Percentiles rank a stretch among this genome's conserved stretches.
These are phyloP conservation scores for Aspergillus sp. DNA, from an alignment of 2,329 filamentous ascomycete genomes.

Conservation along the genomic window DNA sequence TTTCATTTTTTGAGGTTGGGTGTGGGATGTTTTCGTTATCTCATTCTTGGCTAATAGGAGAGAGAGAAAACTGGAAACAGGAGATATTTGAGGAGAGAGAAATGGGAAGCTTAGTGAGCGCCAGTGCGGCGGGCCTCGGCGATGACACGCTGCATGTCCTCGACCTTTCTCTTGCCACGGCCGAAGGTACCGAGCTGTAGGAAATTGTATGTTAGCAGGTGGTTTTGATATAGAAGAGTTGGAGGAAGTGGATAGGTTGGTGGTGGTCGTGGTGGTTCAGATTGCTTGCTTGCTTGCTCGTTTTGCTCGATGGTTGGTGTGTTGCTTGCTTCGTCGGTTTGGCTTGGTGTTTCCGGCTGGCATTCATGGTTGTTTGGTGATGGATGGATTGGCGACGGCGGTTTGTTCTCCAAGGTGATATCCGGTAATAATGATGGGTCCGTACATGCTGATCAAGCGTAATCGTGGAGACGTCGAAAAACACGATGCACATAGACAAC, in stretches of 20 bases:
- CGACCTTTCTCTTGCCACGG: slow-evolving; percentile 99
- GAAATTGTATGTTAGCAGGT: slow-evolving; percentile 21
- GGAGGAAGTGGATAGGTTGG: neutral
- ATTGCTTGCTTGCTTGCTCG: neutral
- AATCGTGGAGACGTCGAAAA: neutral
- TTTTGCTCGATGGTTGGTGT: neutral
- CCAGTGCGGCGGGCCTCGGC: slow-evolving; percentile 81
- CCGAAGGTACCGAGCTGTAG: slow-evolving; percentile 92
- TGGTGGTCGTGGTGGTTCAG: neutral
- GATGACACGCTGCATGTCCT: slow-evolving; percentile 97
- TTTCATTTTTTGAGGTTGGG: slow-evolving; percentile 19
- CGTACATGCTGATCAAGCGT: neutral
- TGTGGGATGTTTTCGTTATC: slow-evolving; percentile 25
- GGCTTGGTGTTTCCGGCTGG: neutral
- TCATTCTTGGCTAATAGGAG: slow-evolving; percentile 27
- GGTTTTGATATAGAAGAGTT: neutral
- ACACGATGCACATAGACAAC: neutral
- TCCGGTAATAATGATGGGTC: neutral
- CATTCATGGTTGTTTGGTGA: neutral
- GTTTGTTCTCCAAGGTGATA: neutral
- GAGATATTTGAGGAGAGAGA: slow-evolving; percentile 16
- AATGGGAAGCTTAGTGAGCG: slow-evolving; percentile 60
- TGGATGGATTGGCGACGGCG: neutral
- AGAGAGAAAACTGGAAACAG: slow-evolving; percentile 20
- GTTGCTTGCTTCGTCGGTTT: neutral